These are phyloP conservation scores for Aspergillus fischeri DNA, from an alignment of 2,329 filamentous ascomycete genomes.

Conservation along the genomic window DNA sequence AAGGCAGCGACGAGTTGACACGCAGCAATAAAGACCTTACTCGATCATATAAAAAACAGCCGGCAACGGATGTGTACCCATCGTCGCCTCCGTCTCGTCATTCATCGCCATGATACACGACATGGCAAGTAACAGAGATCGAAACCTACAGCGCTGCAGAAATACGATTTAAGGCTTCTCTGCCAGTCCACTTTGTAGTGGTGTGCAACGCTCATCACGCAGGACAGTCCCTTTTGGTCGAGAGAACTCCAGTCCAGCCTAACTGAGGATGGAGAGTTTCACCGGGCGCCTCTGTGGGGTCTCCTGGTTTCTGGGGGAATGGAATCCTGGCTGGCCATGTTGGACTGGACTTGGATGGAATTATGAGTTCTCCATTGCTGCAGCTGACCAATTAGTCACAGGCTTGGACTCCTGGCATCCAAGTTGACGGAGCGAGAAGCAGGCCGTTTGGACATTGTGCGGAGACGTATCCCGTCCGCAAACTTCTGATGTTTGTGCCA, in stretches of 20 bases:
- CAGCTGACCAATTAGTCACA: slow-evolving; percentile 1
- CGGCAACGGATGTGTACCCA: too few relatives aligned
- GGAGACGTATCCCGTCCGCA: slow-evolving; percentile 4
- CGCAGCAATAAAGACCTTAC: too few relatives aligned
- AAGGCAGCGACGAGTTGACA: too few relatives aligned
- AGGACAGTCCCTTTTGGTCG: background rate
- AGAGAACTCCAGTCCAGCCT: background rate
- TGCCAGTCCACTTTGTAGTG: background rate
- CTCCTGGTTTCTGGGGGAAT: background rate
- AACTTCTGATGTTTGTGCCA: background rate
- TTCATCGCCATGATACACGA: too few relatives aligned
- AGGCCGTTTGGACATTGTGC: background rate
- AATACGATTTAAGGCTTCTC: too few relatives aligned
- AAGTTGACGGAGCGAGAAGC: background rate
- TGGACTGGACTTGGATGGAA: background rate
- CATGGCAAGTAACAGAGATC: too few relatives aligned
- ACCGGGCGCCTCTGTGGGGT: background rate
- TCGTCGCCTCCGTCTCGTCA: too few relatives aligned
- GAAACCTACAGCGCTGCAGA: too few relatives aligned
- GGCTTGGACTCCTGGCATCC: background rate
- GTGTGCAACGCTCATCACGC: background rate
- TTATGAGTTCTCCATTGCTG: background rate
- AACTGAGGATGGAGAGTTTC: background rate
- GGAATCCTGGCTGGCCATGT: slow-evolving; percentile 1
- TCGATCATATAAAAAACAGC: too few relatives aligned